A percentile compares a stretch with the other conserved stretches of the same genome.
Evolutionary conservation across 2,329 filamentous ascomycete species (phyloP).

Genomic region (Pestalotiopsis fici): DNA sequence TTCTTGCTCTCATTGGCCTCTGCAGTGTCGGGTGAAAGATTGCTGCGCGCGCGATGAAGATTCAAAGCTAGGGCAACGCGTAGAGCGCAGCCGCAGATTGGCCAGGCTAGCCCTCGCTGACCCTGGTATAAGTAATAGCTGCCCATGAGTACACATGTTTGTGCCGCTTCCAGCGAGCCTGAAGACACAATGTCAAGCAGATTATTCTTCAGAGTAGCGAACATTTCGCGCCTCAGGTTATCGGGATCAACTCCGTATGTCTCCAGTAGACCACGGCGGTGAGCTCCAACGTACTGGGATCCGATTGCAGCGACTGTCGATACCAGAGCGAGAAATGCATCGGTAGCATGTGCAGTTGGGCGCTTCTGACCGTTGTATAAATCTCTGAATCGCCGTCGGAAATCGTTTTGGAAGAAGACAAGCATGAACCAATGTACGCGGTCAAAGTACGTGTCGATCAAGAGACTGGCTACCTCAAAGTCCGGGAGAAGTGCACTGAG

Average conservation of each 20-base stretch:
- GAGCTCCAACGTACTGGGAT: neutral
- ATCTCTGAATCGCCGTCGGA: slow-evolving; percentile 16
- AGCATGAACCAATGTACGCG: slow-evolving; percentile 39
- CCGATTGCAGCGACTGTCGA: neutral
- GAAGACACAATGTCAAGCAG: neutral
- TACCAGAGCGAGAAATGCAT: neutral
- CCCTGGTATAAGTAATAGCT: neutral
- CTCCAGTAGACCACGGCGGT: neutral
- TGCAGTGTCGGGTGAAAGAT: slow-evolving; percentile 3
- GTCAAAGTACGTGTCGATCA: slow-evolving; percentile 38
- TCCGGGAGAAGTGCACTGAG: slow-evolving; percentile 18
- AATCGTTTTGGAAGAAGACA: slow-evolving; percentile 35
- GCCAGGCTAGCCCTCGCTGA: neutral
- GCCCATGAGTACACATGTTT: neutral
- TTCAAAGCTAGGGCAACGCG: neutral
- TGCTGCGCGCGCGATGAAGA: neutral
- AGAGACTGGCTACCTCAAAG: slow-evolving; percentile 20
- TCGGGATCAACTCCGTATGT: neutral
- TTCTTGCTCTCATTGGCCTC: slow-evolving; percentile 27
- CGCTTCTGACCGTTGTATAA: slow-evolving; percentile 11
- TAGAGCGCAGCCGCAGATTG: neutral
- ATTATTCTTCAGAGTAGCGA: neutral
- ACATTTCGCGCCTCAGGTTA: neutral
- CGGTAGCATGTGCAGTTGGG: neutral
- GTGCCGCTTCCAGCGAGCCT: neutral